phyloP scores from a whole-genome alignment of 306 rosid species.

The Citrullus mucosospermus region DNA sequence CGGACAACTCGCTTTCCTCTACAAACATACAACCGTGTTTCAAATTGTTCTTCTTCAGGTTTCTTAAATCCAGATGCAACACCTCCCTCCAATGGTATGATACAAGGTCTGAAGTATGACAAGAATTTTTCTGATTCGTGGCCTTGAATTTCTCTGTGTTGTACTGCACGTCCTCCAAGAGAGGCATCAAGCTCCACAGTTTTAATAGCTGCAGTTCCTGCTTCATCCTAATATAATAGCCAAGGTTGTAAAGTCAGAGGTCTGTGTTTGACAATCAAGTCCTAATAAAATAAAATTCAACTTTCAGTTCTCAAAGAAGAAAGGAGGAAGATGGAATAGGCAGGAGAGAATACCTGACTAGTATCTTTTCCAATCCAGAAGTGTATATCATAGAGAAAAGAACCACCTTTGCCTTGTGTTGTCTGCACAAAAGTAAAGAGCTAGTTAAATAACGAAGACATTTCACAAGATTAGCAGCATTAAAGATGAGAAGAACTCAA shows the following conservation, averaged over 20 bases:
- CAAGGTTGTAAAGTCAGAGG: slow-evolving; percentile 8
- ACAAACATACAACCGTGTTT: slow-evolving; percentile 73
- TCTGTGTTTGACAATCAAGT: background rate
- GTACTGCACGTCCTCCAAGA: slow-evolving; percentile 98
- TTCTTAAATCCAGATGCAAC: slow-evolving; percentile 69
- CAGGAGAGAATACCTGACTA: slow-evolving; percentile 56
- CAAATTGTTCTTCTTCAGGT: slow-evolving; percentile 77
- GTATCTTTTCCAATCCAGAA: slow-evolving; percentile 99
- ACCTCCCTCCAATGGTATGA: slow-evolving; percentile 95
- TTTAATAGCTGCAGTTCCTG: slow-evolving; percentile 95
- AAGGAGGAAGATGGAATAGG: slow-evolving; percentile 7
- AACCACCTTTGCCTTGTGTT: slow-evolving; percentile 83
- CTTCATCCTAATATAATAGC: slow-evolving; percentile 60
- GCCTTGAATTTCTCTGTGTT: slow-evolving; percentile 91
- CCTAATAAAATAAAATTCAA: background rate
- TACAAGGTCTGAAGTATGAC: slow-evolving; percentile 95
- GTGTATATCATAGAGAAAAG: slow-evolving; percentile 74
- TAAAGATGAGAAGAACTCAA: background rate
- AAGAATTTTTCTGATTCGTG: slow-evolving; percentile 93
- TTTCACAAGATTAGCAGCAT: background rate
- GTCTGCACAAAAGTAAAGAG: slow-evolving; percentile 40
- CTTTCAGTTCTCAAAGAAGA: slow-evolving; percentile 4
- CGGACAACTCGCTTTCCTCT: slow-evolving; percentile 98
- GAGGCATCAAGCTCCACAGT: slow-evolving; percentile 82
- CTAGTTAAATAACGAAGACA: background rate